A percentile compares a stretch with the other conserved stretches of the same genome.
phyloP scores from a whole-genome alignment of 1,284 basidiomycete species.

The Cronartium ribicola region DNA sequence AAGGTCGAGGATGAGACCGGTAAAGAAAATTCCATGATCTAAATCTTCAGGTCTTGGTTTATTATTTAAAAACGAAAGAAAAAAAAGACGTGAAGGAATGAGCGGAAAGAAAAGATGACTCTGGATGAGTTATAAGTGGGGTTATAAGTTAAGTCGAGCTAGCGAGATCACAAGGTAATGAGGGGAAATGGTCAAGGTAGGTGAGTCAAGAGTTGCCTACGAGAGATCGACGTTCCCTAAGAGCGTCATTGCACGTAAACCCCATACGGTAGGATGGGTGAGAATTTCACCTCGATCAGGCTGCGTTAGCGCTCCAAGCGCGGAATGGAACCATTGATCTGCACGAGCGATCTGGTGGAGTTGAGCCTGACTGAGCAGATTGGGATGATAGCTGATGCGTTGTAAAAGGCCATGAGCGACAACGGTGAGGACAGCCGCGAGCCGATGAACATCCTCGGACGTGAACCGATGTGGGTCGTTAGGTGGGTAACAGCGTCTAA shows the following conservation, averaged over 20 bases:
- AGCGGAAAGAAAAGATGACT: no score
- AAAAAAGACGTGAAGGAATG: no score
- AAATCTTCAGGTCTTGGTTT: slow-evolving; percentile 28
- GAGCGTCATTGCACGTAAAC: slow-evolving; percentile 22
- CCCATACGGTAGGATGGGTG: slow-evolving; percentile 30
- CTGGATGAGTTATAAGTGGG: no score
- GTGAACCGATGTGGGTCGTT: background rate
- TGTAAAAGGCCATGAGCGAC: slow-evolving; percentile 24
- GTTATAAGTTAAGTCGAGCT: no score
- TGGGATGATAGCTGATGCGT: slow-evolving; percentile 1
- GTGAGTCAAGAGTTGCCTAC: slow-evolving; percentile 9
- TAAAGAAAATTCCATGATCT: slow-evolving; percentile 39
- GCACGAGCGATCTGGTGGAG: slow-evolving; percentile 21
- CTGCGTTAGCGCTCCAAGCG: slow-evolving; percentile 14
- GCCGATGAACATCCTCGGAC: background rate
- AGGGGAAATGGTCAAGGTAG: no score
- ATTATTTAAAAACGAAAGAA: background rate
- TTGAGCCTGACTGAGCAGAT: slow-evolving; percentile 14
- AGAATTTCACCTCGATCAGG: slow-evolving; percentile 12
- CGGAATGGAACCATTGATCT: slow-evolving; percentile 22
- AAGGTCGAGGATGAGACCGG: slow-evolving; percentile 10
- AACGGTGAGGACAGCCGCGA: slow-evolving; percentile 9
- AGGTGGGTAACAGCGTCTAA: background rate
- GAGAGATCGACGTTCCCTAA: slow-evolving; percentile 15
- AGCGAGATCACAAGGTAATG: no score